phyloP scores from a whole-genome alignment of 2,329 filamentous ascomycete species.

The Fusarium beomiforme region DNA sequence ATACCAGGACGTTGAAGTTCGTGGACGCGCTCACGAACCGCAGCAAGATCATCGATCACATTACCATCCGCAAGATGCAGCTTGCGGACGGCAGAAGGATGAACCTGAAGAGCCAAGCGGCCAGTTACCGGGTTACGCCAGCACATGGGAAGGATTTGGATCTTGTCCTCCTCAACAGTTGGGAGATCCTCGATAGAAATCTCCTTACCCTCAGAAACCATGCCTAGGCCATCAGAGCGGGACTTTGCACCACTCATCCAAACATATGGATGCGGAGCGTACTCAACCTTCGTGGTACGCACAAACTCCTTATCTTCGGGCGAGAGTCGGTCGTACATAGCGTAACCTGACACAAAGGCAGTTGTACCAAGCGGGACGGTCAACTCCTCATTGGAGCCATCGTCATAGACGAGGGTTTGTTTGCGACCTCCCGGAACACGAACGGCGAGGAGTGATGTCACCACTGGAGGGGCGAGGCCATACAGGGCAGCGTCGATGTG shows the following conservation, averaged over 20 bases:
- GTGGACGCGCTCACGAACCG: conserved; percentile 75
- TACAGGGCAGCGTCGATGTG: conserved; percentile 84
- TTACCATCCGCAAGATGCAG: conserved; percentile 74
- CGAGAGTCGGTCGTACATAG: conserved; percentile 75
- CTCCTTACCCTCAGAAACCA: conserved; percentile 73
- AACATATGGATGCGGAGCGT: conserved; percentile 82
- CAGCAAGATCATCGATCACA: conserved; percentile 73
- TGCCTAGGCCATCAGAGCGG: conserved; percentile 74
- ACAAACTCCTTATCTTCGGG: conserved; percentile 74
- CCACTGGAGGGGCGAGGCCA: conserved; percentile 76
- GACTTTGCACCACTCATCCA: conserved; percentile 80
- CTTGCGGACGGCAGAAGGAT: conserved; percentile 76
- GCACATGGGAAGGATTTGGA: conserved; percentile 78
- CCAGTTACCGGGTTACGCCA: conserved; percentile 81
- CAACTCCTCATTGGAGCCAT: conserved; percentile 72
- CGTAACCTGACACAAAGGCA: conserved; percentile 76
- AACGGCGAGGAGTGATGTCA: conserved; percentile 79
- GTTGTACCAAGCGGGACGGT: conserved; percentile 79
- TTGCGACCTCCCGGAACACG: conserved; percentile 72
- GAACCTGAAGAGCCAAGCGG: conserved; percentile 75
- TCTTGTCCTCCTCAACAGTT: conserved; percentile 70
- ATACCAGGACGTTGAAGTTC: conserved; percentile 78
- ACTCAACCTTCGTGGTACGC: conserved; percentile 74
- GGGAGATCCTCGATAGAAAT: conserved; percentile 69
- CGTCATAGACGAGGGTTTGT: conserved; percentile 78